Conservation (phyloP, 176 grass and related monocot genomes). For the Avena atlantica region DNA sequence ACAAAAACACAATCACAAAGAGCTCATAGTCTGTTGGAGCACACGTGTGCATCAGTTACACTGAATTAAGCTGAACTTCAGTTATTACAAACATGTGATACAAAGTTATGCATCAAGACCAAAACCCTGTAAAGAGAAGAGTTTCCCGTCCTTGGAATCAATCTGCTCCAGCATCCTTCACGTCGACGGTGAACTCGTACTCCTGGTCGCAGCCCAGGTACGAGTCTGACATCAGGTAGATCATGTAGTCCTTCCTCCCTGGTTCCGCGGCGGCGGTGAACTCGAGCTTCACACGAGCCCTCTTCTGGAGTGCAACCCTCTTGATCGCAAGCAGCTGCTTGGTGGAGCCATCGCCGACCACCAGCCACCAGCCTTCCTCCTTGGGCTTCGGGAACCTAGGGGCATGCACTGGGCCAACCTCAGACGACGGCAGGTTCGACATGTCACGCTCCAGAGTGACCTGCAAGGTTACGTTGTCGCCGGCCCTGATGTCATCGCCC, state of each 20-base stretch:
- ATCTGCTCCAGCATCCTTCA: slow-evolving; percentile 69
- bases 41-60: slow-evolving; percentile 1
- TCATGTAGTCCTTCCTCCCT: slow-evolving; percentile 72
- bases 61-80: not conserved
- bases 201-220: slow-evolving; percentile 96
- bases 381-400: slow-evolving; percentile 84
- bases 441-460: slow-evolving; percentile 88
- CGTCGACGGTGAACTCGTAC: slow-evolving; percentile 72
- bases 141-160: slow-evolving; percentile 8
- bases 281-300: slow-evolving; percentile 76
- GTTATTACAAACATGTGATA: not conserved
- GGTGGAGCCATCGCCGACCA: slow-evolving; percentile 57
- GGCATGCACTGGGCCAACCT: slow-evolving; percentile 85
- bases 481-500: slow-evolving; percentile 62
- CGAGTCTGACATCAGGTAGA: slow-evolving; percentile 96
- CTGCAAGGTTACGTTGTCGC: slow-evolving; percentile 75
- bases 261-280: slow-evolving; percentile 65
- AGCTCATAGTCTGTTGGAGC: not conserved
- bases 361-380: slow-evolving; percentile 98
- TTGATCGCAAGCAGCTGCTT: slow-evolving; percentile 93
- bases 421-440: slow-evolving; percentile 43
- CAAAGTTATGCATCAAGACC: not conserved
- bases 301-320: slow-evolving; percentile 76
- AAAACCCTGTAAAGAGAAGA: not conserved
- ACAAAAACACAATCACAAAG: slow-evolving; percentile 17